Base-by-base conservation (phyloP, 176 grass and related monocot species). In the Microstegium vimineum region DNA sequence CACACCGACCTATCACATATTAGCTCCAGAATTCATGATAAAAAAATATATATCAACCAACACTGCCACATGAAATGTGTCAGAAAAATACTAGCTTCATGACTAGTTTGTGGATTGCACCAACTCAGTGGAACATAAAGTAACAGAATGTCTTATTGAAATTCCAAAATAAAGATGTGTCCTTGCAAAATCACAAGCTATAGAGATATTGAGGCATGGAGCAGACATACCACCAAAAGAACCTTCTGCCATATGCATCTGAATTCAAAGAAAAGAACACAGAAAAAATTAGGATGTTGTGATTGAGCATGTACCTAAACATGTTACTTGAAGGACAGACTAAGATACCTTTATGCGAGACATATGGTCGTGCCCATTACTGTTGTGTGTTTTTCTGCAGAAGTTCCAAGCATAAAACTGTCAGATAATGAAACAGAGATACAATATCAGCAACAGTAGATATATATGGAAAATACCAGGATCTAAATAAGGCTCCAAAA, bases 301-400 rank as follows among this genome's bases (percentile, higher is more conserved):
- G 54, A 57, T 57, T 52, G 23, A 64, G 63, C 28, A 25, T 77
- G 77, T 71, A 87, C 32, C 67, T 46, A 34, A 28, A 33, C 40
- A 52, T 64, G 6, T 18, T 78, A 65, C 68, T 56, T 62, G 54
- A 52, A 32, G 40, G 22, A 65, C n/a, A 14, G 26, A 32, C 26
- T 6, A 78, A 76, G 20, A 47, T 89, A 84, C 87, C 82, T 80
- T 89, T 69, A 75, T 69, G 56, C 83, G 81, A 47, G 63, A 33
- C 10, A 89, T 69, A 69, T 89, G 77, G 75, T 68, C 76, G 60
- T 60, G 76, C 31, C 63, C 51, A 73, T 46, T 5, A 78, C 67
- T 42, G 27, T 27, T 77, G 25, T 35, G 13, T 59, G 22, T 46
- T 84, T 88, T 79, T 47, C 61, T 79, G 59, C 60, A 79, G 60